Conservation (phyloP, 106 monocot genomes). For the Acanthochlamys bracteata region DNA sequence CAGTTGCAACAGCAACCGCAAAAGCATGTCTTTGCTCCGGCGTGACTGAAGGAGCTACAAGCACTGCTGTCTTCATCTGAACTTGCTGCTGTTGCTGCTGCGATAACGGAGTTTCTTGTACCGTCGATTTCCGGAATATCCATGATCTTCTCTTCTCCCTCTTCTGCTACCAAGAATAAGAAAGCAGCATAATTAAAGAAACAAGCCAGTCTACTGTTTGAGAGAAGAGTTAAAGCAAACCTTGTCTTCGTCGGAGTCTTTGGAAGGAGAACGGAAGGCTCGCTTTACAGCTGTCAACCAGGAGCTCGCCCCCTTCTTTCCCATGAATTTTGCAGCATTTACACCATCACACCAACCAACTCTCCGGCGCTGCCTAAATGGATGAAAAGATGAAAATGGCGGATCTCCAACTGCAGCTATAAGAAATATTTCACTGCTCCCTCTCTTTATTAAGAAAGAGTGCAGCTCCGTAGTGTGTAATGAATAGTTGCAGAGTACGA, state of each 20-base stretch:
- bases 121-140: slow-evolving; percentile 61
- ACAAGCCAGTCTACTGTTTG: not conserved
- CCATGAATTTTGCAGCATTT: slow-evolving; percentile 37
- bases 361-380: not conserved
- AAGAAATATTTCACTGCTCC: too few relatives aligned
- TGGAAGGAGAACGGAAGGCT: slow-evolving; percentile 86
- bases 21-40: slow-evolving; percentile 71
- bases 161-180: slow-evolving; percentile 29
- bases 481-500: too few relatives aligned
- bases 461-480: too few relatives aligned
- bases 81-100: slow-evolving; percentile 11
- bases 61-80: not conserved
- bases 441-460: too few relatives aligned
- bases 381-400: not conserved
- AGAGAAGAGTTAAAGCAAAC: not conserved
- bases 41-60: slow-evolving; percentile 11
- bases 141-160: slow-evolving; percentile 73
- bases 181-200: not conserved
- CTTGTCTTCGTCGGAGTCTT: slow-evolving; percentile 25
- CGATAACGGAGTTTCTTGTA: not conserved
- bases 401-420: not conserved
- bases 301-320: slow-evolving; percentile 68
- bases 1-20: slow-evolving; percentile 70
- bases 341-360: slow-evolving; percentile 4
- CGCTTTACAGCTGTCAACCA: slow-evolving; percentile 94